Evolutionary conservation across 345 rosid genomes (phyloP).

Genomic region (Aegle marmelos): DNA sequence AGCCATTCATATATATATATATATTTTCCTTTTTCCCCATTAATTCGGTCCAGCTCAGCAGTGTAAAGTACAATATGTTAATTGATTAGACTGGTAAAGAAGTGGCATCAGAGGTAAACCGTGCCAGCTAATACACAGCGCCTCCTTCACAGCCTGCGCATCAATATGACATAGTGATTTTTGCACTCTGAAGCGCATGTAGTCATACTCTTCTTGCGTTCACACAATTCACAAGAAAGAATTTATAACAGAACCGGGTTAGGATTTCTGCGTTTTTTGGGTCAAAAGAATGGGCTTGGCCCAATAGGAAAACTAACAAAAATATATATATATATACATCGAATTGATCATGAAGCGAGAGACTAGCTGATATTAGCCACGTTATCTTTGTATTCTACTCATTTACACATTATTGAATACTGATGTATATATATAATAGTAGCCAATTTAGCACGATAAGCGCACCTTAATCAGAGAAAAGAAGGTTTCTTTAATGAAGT

Average conservation of each 20-base stretch:
- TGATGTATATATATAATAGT: too few relatives aligned
- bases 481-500: neutral
- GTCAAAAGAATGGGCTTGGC: neutral
- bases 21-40: neutral
- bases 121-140: neutral
- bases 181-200: neutral
- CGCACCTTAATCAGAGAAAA: neutral
- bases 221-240: neutral
- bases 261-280: neutral
- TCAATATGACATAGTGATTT: neutral
- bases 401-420: too few relatives aligned
- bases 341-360: neutral
- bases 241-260: neutral
- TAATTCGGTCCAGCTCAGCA: neutral
- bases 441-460: neutral
- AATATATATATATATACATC: too few relatives aligned
- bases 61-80: neutral
- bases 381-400: too few relatives aligned
- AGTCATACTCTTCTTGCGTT: too few relatives aligned
- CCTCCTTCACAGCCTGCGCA: neutral
- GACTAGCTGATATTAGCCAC: neutral
- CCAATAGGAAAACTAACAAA: neutral
- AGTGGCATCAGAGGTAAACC: neutral
- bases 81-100: neutral
- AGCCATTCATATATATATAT: neutral